Percentiles rank a stretch among this genome's conserved stretches.
These are phyloP conservation scores for Fraxinus sp. DNA, from an alignment of 305 asterid genomes.

Conservation along the genomic window DNA sequence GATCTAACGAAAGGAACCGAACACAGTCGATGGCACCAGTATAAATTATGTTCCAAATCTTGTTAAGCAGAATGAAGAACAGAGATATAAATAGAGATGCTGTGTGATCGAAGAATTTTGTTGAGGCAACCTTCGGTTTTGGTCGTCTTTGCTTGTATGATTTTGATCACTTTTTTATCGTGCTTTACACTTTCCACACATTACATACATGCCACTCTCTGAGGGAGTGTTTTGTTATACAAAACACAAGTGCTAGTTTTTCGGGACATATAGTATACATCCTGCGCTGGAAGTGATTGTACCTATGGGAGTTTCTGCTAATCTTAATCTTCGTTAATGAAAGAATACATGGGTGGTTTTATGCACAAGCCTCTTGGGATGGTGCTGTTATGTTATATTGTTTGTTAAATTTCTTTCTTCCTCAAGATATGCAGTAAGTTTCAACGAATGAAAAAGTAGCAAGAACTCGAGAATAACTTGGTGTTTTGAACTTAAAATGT, in stretches of 20 bases:
- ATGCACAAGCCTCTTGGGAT: constrained; percentile 8
- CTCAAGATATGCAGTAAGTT: neutral
- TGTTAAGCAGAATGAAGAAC: constrained; percentile 16
- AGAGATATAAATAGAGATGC: constrained; percentile 25
- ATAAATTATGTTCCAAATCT: constrained; percentile 24
- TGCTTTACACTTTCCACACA: constrained; percentile 24
- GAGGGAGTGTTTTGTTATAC: constrained; percentile 37
- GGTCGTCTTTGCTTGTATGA: constrained; percentile 32
- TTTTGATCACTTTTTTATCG: constrained; percentile 33
- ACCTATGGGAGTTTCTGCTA: constrained; percentile 43
- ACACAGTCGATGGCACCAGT: constrained; percentile 32
- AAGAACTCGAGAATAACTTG: neutral
- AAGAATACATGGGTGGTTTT: constrained; percentile 34
- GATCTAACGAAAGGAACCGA: constrained; percentile 41
- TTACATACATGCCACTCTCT: constrained; percentile 26
- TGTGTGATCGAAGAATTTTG: constrained; percentile 26
- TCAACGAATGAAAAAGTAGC: neutral
- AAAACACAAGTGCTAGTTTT: constrained; percentile 26
- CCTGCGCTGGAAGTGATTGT: constrained; percentile 37
- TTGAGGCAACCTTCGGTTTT: constrained; percentile 22
- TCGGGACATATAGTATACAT: constrained; percentile 26
- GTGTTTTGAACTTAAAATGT: neutral
- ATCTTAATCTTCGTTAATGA: constrained; percentile 22
- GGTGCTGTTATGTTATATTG: neutral
- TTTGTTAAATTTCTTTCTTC: constrained; percentile 8